These are phyloP conservation scores for Carex parvula DNA, from an alignment of 176 grass and related monocot genomes.

Conservation along the genomic window DNA sequence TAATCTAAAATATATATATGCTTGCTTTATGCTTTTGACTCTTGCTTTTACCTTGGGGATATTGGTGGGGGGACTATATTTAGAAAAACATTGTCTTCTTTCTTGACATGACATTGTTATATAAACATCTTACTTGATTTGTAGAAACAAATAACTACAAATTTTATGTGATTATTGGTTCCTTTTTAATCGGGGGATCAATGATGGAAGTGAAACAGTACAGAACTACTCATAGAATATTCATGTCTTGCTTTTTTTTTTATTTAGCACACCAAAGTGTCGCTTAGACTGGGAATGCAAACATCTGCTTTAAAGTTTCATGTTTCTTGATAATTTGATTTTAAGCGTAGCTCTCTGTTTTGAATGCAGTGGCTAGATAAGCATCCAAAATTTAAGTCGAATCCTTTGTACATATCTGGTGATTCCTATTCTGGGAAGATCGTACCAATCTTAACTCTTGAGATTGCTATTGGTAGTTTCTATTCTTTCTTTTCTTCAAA, in stretches of 20 bases:
- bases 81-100: background rate
- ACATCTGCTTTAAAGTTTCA: background rate
- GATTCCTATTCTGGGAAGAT: conserved; percentile 76
- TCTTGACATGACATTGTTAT: background rate
- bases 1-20: background rate
- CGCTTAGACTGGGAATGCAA: background rate
- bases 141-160: background rate
- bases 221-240: background rate
- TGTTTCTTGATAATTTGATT: background rate
- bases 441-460: conserved; percentile 45
- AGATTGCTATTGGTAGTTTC: conserved; percentile 39
- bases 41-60: background rate
- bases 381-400: conserved; percentile 52
- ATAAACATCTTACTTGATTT: background rate
- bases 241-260: background rate
- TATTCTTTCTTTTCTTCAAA: background rate
- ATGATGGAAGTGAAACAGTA: background rate
- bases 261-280: background rate
- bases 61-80: background rate
- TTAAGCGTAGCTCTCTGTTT: background rate
- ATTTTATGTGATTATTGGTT: background rate
- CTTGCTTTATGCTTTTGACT: background rate
- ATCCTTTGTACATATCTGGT: conserved; percentile 71
- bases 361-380: conserved; percentile 43
- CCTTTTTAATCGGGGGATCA: background rate